A percentile compares a stretch with the other conserved stretches of the same genome.
Evolutionary conservation across 2,329 filamentous ascomycete genomes (phyloP).

Genomic region (Beauveria medogensis): DNA sequence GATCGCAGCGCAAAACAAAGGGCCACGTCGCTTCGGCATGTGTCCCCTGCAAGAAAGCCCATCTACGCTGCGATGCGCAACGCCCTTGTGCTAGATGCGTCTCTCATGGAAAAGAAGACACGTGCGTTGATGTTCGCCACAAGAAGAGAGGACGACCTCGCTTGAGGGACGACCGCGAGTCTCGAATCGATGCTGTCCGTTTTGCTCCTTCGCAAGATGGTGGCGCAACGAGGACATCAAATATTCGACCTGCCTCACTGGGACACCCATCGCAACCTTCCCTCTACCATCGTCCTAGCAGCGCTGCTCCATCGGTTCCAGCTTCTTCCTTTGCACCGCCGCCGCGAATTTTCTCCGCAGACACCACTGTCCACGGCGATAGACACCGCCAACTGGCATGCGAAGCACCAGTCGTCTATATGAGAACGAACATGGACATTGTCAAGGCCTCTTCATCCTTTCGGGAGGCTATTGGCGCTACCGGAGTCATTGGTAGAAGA

Average conservation of each 20-base stretch:
- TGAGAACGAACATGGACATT: conserved; percentile 52
- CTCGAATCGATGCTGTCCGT: conserved; percentile 46
- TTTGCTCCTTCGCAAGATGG: conserved; percentile 39
- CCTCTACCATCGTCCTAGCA: not conserved
- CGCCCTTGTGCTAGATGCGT: conserved; percentile 71
- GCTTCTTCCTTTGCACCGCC: not conserved
- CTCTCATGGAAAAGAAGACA: conserved; percentile 70
- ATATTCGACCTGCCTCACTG: conserved; percentile 33
- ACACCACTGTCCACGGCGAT: not conserved
- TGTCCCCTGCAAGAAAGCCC: conserved; percentile 77
- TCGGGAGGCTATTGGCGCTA: conserved; percentile 41
- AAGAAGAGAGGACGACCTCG: conserved; percentile 76
- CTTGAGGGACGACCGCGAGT: conserved; percentile 62
- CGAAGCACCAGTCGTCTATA: conserved; percentile 46
- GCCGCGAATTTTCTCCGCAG: not conserved
- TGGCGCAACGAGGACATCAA: conserved; percentile 40
- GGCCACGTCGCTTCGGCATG: conserved; percentile 80
- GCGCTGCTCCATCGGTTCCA: not conserved
- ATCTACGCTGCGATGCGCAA: conserved; percentile 65
- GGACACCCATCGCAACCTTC: not conserved
- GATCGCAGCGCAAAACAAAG: conserved; percentile 61
- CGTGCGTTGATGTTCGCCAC: conserved; percentile 76
- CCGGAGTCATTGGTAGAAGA: conserved; percentile 38
- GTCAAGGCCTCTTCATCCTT: conserved; percentile 49
- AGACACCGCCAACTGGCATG: not conserved